Base-by-base conservation (phyloP, 306 rosid genomes). In the Castanospermum australe region DNA sequence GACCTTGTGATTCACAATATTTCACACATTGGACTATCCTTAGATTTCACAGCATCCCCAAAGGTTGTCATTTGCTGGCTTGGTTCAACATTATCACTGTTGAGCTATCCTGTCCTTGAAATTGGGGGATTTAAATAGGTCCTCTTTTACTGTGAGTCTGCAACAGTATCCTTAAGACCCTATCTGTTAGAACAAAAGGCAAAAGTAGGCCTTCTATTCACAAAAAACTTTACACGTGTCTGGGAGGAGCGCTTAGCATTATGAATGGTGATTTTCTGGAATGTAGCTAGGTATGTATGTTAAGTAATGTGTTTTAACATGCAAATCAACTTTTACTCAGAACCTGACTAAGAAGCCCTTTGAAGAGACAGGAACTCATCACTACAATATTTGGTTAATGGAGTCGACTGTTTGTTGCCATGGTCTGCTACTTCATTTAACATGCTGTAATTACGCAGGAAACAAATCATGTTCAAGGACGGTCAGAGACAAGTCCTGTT, bases 381-480 rank as follows among this genome's bases (percentile, higher is more conserved):
- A 51, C 45, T 48, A 4, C 13, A 8, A 9, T 15, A 7, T 25
- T 6, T 67, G 17, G 32, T 51, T 41, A 15, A 21, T 12, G 11
- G 17, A 8, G 30, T 38, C 22, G 6, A 48, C 8, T 15, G 18
- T 52, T 25, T 12, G 7, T 39, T 25, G 0, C 9, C 50, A 60
- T 5, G 33, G 60, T 55, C 30, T 68, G 75, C 42, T 30, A 47
- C 54, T 15, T 69, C 60, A 13, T 42, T 55, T 67, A 17, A 28
- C 69, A 13, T 67, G 59, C 28, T 75, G 50, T 18, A 38, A 21
- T 75, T 83, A 39, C 86, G 86, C 80, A 84, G 86, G 87, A 86
- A 21, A 44, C 32, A 79, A 64, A 77, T 83, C 77, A 73, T 62
- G 67, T 84, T 75, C 81, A 74, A 54, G 39, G 80, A 72, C 86